Percentiles rank a stretch among this genome's conserved stretches.
Conservation (phyloP, 805 yeast species). For the Ogataea pignaliae region DNA sequence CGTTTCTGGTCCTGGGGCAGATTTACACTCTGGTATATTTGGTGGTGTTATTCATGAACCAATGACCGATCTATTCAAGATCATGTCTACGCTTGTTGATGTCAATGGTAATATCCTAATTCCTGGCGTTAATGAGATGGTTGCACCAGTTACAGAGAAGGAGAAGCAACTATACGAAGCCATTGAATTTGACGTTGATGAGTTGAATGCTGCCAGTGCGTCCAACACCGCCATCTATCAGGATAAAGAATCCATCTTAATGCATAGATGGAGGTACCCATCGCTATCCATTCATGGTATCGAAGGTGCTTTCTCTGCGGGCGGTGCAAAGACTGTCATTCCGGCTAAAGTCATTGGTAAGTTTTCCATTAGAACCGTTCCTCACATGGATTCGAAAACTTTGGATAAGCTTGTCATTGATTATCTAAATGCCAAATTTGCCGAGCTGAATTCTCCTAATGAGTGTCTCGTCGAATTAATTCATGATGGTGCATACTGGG, state of each 20-base stretch:
- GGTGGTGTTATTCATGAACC: conserved; percentile 99
- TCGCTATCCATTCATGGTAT: conserved; percentile 94
- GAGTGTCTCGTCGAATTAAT: conserved; percentile 64
- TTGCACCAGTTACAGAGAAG: conserved; percentile 82
- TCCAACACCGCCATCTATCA: conserved; percentile 76
- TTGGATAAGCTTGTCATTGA: conserved; percentile 73
- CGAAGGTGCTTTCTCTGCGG: conserved; percentile 93
- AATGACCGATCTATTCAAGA: conserved; percentile 82
- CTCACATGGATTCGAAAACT: conserved; percentile 78
- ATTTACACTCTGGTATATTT: conserved; percentile 93
- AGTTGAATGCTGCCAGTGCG: conserved; percentile 85
- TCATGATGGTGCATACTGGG: conserved; percentile 97
- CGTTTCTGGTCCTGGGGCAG: conserved; percentile 91
- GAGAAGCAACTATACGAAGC: conserved; percentile 78
- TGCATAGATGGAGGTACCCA: conserved; percentile 99
- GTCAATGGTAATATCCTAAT: conserved; percentile 77
- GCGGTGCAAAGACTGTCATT: conserved; percentile 97
- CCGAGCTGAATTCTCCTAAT: conserved; percentile 73
- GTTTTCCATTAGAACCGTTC: conserved; percentile 96
- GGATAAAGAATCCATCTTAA: conserved; percentile 78
- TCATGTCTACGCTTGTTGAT: conserved; percentile 75
- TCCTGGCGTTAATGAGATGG: conserved; percentile 90
- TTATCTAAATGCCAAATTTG: conserved; percentile 64
- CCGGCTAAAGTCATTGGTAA: conserved; percentile 94
- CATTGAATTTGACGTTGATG: conserved; percentile 80